These are phyloP conservation scores for Glebionis coronaria DNA, from an alignment of 129 eudicot species.

Conservation along the genomic window DNA sequence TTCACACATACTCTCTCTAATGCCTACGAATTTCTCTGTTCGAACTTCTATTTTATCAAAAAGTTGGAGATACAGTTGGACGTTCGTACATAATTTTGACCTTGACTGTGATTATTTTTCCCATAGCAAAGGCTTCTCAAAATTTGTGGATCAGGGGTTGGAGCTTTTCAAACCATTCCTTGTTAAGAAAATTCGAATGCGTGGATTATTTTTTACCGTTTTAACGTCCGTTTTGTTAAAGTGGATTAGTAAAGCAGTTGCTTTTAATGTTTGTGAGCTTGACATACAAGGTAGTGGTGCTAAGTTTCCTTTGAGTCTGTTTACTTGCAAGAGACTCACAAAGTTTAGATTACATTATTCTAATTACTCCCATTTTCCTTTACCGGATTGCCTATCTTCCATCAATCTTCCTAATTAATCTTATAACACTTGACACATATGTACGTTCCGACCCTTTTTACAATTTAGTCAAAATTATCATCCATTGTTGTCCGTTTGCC, in stretches of 20 bases:
- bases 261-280: conserved; percentile 13
- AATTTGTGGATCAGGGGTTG: conserved; percentile 13
- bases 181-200: not conserved
- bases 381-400: not conserved
- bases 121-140: not conserved
- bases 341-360: not conserved
- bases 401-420: too few relatives aligned
- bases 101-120: too few relatives aligned
- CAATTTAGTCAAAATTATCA: too few relatives aligned
- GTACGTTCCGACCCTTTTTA: too few relatives aligned
- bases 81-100: too few relatives aligned
- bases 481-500: too few relatives aligned
- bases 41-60: too few relatives aligned
- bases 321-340: conserved; percentile 25
- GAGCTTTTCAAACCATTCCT: conserved; percentile 4
- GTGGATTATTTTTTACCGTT: too few relatives aligned
- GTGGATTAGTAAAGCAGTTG: not conserved
- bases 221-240: conserved; percentile 2
- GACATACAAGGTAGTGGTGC: not conserved
- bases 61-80: too few relatives aligned
- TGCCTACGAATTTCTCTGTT: too few relatives aligned
- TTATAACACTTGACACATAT: too few relatives aligned
- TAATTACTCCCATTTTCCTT: not conserved
- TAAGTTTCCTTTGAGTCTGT: conserved; percentile 14
- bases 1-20: too few relatives aligned